These are phyloP conservation scores for Aureobasidium sp. DNA, from an alignment of 2,329 filamentous ascomycete genomes.

Conservation along the genomic window DNA sequence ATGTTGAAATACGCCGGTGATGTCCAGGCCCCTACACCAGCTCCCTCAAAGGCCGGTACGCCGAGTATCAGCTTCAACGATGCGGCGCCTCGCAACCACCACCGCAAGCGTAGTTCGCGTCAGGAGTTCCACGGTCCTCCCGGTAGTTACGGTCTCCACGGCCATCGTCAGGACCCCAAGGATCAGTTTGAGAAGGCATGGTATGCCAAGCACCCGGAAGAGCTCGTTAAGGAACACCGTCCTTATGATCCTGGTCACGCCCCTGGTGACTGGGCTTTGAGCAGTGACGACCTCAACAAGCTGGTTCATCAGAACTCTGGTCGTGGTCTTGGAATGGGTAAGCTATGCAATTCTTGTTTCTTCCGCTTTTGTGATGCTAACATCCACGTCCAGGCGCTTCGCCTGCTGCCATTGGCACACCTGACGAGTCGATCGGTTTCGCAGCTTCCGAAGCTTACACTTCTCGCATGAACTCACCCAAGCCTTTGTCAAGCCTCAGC, in stretches of 20 bases:
- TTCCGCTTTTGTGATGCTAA: not conserved
- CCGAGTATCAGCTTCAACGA: conserved; percentile 46
- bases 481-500: conserved; percentile 30
- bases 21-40: conserved; percentile 85
- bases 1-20: conserved; percentile 91
- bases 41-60: conserved; percentile 36
- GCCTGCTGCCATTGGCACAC: conserved; percentile 59
- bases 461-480: conserved; percentile 64
- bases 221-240: conserved; percentile 64
- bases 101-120: conserved; percentile 62
- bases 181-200: conserved; percentile 87
- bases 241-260: conserved; percentile 53
- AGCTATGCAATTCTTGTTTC: not conserved
- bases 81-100: conserved; percentile 47
- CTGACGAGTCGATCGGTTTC: conserved; percentile 85
- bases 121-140: conserved; percentile 62
- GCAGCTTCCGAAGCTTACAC: conserved; percentile 78
- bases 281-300: conserved; percentile 81
- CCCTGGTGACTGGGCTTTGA: conserved; percentile 72
- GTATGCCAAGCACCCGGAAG: conserved; percentile 85
- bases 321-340: conserved; percentile 45
- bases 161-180: conserved; percentile 65
- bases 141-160: conserved; percentile 87
- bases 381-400: conserved; percentile 49
- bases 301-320: conserved; percentile 66